Percentiles rank a stretch among this genome's conserved stretches.
phyloP scores from a whole-genome alignment of 352 stramenopile genomes.

The Phytophthora agathidicida region DNA sequence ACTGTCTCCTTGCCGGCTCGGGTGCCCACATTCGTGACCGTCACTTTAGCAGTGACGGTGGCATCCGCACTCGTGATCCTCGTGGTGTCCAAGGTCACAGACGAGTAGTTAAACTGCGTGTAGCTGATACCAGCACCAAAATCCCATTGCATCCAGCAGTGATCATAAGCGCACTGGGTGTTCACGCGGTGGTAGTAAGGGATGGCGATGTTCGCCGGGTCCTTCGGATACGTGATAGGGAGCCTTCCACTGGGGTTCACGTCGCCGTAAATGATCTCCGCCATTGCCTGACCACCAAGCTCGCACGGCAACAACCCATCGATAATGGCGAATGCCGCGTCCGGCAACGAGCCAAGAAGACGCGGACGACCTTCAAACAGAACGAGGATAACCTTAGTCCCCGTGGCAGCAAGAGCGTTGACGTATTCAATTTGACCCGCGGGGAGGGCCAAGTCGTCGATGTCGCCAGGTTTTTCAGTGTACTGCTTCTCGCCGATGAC shows the following conservation, averaged over 20 bases:
- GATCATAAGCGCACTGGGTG: conserved; percentile 46
- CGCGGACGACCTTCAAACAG: conserved; percentile 85
- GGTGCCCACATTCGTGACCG: conserved; percentile 70
- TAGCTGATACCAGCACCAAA: conserved; percentile 74
- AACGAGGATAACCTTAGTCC: conserved; percentile 81
- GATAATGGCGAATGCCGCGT: conserved; percentile 67
- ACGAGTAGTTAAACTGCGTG: conserved; percentile 61
- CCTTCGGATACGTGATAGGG: conserved; percentile 83
- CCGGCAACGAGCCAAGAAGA: conserved; percentile 58
- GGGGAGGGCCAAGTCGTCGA: conserved; percentile 71
- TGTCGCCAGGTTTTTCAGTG: conserved; percentile 84
- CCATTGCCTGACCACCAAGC: conserved; percentile 76
- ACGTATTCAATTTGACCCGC: conserved; percentile 77
- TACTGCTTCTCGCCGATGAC: conserved; percentile 80
- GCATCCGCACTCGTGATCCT: conserved; percentile 31
- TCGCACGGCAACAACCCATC: conserved; percentile 76
- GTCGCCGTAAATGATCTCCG: conserved; percentile 80
- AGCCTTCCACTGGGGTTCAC: conserved; percentile 82
- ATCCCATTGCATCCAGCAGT: conserved; percentile 62
- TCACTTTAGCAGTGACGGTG: conserved; percentile 40
- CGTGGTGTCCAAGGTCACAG: conserved; percentile 46
- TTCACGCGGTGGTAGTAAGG: conserved; percentile 72
- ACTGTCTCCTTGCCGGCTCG: conserved; percentile 70
- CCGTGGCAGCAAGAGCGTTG: conserved; percentile 55
- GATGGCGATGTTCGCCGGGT: conserved; percentile 61